Conservation (phyloP, 2,329 filamentous ascomycete species). For the Alternaria dauci region DNA sequence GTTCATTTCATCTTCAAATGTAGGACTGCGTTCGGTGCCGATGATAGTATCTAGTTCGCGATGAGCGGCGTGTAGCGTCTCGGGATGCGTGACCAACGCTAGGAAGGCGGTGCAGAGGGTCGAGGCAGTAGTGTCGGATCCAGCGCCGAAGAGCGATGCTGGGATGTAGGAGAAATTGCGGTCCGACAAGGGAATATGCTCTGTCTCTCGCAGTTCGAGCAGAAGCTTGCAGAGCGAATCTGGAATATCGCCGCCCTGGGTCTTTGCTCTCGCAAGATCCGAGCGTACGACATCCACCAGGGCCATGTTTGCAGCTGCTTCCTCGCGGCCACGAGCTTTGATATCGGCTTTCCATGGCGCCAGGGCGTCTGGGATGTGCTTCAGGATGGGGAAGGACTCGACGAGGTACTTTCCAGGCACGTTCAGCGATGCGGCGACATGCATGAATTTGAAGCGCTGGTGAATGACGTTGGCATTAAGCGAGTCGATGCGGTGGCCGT, state of each 20-base stretch:
- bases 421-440: conserved; percentile 58
- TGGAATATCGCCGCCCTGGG: conserved; percentile 45
- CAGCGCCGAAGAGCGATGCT: conserved; percentile 58
- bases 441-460: conserved; percentile 59
- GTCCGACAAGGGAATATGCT: conserved; percentile 52
- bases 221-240: conserved; percentile 57
- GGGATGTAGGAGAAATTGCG: conserved; percentile 57
- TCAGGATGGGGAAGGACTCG: conserved; percentile 57
- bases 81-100: conserved; percentile 58
- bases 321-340: conserved; percentile 48
- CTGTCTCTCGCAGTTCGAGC: conserved; percentile 52
- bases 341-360: conserved; percentile 60
- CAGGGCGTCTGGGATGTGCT: conserved; percentile 55
- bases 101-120: conserved; percentile 60
- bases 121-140: conserved; percentile 61
- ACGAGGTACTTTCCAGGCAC: conserved; percentile 57
- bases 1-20: conserved; percentile 48
- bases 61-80: conserved; percentile 55
- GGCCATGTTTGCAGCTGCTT: conserved; percentile 54
- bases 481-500: conserved; percentile 61
- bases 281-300: conserved; percentile 53
- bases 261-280: conserved; percentile 51
- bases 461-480: conserved; percentile 58
- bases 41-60: conserved; percentile 52
- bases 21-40: conserved; percentile 42